These are phyloP conservation scores for Malassezia restricta DNA, from an alignment of 1,284 basidiomycete genomes.

Conservation along the genomic window DNA sequence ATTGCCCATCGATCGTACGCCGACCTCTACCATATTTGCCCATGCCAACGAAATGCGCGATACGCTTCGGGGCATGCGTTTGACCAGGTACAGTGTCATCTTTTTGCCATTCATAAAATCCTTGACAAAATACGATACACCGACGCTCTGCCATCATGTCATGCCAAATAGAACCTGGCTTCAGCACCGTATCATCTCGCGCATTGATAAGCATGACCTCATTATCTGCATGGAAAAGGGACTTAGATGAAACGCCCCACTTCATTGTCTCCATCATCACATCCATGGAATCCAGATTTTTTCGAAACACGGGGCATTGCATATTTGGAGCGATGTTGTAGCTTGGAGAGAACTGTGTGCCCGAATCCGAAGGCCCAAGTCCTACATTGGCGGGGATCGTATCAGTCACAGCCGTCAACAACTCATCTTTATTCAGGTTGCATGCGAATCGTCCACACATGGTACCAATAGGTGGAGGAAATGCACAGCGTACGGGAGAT, in stretches of 20 bases:
- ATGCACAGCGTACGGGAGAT: too few relatives aligned
- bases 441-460: conserved; percentile 37
- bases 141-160: conserved; percentile 21
- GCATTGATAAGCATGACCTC: conserved; percentile 68
- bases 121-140: conserved; percentile 41
- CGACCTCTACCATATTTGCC: conserved; percentile 48
- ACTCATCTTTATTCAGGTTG: conserved; percentile 21
- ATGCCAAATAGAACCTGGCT: conserved; percentile 21
- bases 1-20: conserved; percentile 58
- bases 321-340: conserved; percentile 39
- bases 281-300: not conserved
- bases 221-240: conserved; percentile 51
- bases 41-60: conserved; percentile 72
- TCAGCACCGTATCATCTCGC: conserved; percentile 64
- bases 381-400: conserved; percentile 11
- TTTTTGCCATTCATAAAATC: conserved; percentile 40
- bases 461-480: too few relatives aligned
- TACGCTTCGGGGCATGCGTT: conserved; percentile 11
- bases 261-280: conserved; percentile 5
- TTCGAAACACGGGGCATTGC: conserved; percentile 25
- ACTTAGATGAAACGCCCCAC: conserved; percentile 44
- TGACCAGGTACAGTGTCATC: conserved; percentile 2
- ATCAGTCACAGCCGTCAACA: conserved; percentile 18
- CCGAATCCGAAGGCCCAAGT: not conserved
- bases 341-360: conserved; percentile 23